Percentiles rank a stretch among this genome's conserved stretches.
Evolutionary conservation across 2,329 filamentous ascomycete genomes (phyloP).

Genomic region (Exophiala lecanii-corni): DNA sequence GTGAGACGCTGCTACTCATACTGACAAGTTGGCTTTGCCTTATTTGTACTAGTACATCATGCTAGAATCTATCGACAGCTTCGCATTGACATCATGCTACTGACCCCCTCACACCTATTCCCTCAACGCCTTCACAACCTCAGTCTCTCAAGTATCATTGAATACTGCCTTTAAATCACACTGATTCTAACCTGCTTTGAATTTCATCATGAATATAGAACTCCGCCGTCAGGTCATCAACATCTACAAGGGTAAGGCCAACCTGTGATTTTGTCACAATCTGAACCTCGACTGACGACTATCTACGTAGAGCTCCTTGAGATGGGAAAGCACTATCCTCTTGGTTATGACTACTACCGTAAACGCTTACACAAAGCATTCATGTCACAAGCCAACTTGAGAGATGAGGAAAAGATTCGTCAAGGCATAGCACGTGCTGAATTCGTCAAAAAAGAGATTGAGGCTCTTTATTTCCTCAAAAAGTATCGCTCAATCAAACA

Average conservation of each 20-base stretch:
- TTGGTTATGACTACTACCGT: constrained; percentile 78
- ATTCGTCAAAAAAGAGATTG: constrained; percentile 93
- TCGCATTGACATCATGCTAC: too few species aligned
- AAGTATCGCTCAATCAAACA: constrained; percentile 23
- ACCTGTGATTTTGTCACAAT: too few species aligned
- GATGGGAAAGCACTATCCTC: constrained; percentile 79
- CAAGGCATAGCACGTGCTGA: constrained; percentile 72
- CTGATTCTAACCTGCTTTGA: too few species aligned
- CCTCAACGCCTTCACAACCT: too few species aligned
- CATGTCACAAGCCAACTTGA: constrained; percentile 64
- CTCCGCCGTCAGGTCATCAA: constrained; percentile 74
- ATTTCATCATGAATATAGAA: constrained; percentile 45
- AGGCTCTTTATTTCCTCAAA: constrained; percentile 63
- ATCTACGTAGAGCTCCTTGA: constrained; percentile 66
- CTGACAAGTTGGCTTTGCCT: too few species aligned
- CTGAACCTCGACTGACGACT: not conserved
- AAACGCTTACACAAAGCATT: constrained; percentile 81
- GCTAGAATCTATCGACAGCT: too few species aligned
- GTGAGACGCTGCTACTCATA: too few species aligned
- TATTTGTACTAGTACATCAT: too few species aligned
- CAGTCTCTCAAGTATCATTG: too few species aligned
- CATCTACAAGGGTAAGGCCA: constrained; percentile 73
- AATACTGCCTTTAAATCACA: too few species aligned
- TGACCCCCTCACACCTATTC: too few species aligned
- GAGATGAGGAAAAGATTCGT: constrained; percentile 69